Base-by-base conservation (phyloP, 129 eudicot genomes). In the Flaveria linearis region DNA sequence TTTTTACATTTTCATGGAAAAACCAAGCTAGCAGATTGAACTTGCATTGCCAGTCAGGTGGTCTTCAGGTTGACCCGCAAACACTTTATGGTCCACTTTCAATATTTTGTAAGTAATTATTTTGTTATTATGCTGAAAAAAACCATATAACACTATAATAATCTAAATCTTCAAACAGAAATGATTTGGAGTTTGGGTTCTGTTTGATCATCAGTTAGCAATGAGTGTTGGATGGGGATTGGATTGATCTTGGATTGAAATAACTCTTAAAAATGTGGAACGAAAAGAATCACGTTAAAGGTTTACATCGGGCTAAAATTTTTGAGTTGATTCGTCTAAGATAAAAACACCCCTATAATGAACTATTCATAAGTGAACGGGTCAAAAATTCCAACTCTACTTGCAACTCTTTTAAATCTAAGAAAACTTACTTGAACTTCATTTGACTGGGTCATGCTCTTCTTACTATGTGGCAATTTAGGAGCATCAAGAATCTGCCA, bases 401-500 rank as follows among this genome's bases (percentile, higher is more conserved):
- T 57, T 49, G 63, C 50, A 47, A 6, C 26, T 23, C 5, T 36
- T 61, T 20, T 41, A 13, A 17, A 39, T 23, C 7, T 26, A 14
- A n/a, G 51, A 45, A 45, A 69, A 57, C 76, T 82, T 76, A 87
- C 96, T 78, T 85, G 88, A 84, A 78, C 79, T 50, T 82, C 86
- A 1, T 90, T 79, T 68, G 77, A 22, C 36, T 67, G 80, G 60
- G 74, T 78, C 55, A 78, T 80, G 79, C 83, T 82, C 80, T 84
- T 87, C 81, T 65, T 80, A 52, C 64, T 25, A 46, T 64, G 85
- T 43, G 69, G 78, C 50, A 71, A 57, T 12, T 81, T 66, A 73
- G 90, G 88, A 43, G 85, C 58, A 65, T 86, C 72, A 20, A 82
- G 77, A 76, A 86, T 79, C 93, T 88, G 72, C 65, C 64, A 78